These are phyloP conservation scores for Hypoxylon sp. DNA, from an alignment of 2,329 filamentous ascomycete species.

Conservation along the genomic window DNA sequence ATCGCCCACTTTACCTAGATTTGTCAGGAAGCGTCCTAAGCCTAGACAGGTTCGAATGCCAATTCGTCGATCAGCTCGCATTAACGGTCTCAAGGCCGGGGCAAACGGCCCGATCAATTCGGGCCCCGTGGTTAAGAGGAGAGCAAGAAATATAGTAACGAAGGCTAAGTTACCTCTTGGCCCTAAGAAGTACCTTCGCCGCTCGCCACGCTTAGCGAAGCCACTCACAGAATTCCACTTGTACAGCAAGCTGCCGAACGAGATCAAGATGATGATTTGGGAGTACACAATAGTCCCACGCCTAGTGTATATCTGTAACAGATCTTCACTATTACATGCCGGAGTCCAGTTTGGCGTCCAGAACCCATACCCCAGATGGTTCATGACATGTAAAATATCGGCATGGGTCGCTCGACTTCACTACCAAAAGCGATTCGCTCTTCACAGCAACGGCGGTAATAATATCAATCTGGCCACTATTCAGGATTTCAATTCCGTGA, in stretches of 20 bases:
- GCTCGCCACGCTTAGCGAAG: conserved; percentile 51
- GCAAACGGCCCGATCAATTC: neutral
- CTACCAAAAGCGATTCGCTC: conserved; percentile 49
- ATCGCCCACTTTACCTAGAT: conserved; percentile 4
- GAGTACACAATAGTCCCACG: conserved; percentile 51
- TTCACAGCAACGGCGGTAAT: conserved; percentile 12
- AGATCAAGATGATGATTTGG: conserved; percentile 53
- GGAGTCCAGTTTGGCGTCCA: conserved; percentile 42
- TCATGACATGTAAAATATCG: conserved; percentile 46
- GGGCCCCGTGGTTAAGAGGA: neutral
- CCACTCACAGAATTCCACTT: conserved; percentile 51
- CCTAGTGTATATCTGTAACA: conserved; percentile 52
- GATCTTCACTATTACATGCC: conserved; percentile 31
- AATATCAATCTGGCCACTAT: conserved; percentile 7
- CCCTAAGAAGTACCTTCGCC: conserved; percentile 36
- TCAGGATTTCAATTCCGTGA: conserved; percentile 47
- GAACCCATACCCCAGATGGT: conserved; percentile 50
- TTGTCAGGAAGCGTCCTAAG: conserved; percentile 12
- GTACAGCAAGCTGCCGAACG: conserved; percentile 48
- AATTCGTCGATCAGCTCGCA: conserved; percentile 18
- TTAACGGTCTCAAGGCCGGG: conserved; percentile 6
- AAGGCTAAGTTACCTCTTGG: neutral
- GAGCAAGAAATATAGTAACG: conserved; percentile 11
- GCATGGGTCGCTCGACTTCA: conserved; percentile 41
- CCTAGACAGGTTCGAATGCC: conserved; percentile 31